Percentiles rank a stretch among this genome's conserved stretches.
Conservation (phyloP, 768 basidiomycete species). For the Tremella yokohamensis region DNA sequence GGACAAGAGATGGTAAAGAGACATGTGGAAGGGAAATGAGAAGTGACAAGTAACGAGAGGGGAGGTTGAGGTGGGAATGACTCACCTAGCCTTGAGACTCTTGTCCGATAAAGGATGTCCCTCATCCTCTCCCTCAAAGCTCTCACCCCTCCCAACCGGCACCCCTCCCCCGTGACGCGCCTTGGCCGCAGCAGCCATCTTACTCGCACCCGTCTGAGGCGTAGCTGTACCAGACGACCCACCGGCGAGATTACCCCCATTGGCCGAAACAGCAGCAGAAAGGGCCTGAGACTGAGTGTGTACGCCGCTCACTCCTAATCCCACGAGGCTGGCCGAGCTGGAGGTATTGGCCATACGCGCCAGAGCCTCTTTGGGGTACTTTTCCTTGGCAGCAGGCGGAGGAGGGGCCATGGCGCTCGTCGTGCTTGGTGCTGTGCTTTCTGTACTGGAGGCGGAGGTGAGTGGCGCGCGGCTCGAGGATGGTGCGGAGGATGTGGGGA, state of each 20-base stretch:
- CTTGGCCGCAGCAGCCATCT: slow-evolving; percentile 41
- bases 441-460: background rate
- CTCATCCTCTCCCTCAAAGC: slow-evolving; percentile 26
- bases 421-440: background rate
- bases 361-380: background rate
- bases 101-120: slow-evolving; percentile 49
- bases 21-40: background rate
- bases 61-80: background rate
- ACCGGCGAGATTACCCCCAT: background rate
- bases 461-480: background rate
- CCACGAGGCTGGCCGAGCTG: background rate
- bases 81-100: slow-evolving; percentile 42
- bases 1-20: no score
- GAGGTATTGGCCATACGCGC: background rate
- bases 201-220: slow-evolving; percentile 27
- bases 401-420: background rate
- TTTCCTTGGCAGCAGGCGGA: slow-evolving; percentile 4
- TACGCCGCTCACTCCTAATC: no score
- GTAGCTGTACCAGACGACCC: slow-evolving; percentile 1
- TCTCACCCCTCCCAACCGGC: background rate
- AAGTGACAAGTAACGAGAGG: background rate
- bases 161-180: slow-evolving; percentile 26
- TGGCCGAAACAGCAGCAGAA: background rate
- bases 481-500: background rate
- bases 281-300: background rate